Evolutionary conservation across 2,329 filamentous ascomycete species (phyloP), one percentile per base, ranked within the genome.

Genomic region (Aspergillus vadensis): DNA sequence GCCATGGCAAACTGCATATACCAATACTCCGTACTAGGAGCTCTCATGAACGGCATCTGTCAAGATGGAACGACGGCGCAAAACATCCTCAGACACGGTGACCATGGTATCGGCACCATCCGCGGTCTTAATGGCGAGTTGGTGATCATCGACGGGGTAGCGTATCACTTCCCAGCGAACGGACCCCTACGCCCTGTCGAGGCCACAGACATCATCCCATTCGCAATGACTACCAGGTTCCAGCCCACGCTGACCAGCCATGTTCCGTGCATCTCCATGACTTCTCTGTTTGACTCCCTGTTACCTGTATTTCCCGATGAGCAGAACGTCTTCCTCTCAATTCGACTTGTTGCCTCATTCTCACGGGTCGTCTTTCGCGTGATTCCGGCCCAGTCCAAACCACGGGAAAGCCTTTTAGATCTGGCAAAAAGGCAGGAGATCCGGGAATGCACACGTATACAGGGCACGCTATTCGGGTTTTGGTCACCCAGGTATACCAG

Each of bases 61-160:
- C 77, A 78, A 17, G 76, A 79, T 51, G 78, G 79, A n/a, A 76
- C 79, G 48, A 60, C 72, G 4, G 71, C 73, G 8, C 65, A 70
- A 10, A 67, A 77, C 48, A 68, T 80, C 57, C 65, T 73, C 15
- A 47, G 57, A 6, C 76, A 78, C 61, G 78, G 79, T 53, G 77
- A 77, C 62, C 76, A 80, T 67, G 79, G 79, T 19, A 70, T 81
- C 4, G 79, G 79, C 39, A 81, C 79, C 5, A 78, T 80, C 62
- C 67, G 71, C 1, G 67, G 68, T 48, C 78, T 81, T 70, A 72
- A 80, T 61, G 79, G 79, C 55, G 79, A 80, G 60, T 68, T 81
- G n/a, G 56, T 81, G 17, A 70, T 80, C 36, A 65, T 81, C 9
- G 77, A 81, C 60, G 74, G 71, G 59, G 72, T 67, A 38, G 71